Evolutionary conservation across 371 early-diverging fungal genomes (phyloP).

Genomic region (Syncephalastrum sp.): DNA sequence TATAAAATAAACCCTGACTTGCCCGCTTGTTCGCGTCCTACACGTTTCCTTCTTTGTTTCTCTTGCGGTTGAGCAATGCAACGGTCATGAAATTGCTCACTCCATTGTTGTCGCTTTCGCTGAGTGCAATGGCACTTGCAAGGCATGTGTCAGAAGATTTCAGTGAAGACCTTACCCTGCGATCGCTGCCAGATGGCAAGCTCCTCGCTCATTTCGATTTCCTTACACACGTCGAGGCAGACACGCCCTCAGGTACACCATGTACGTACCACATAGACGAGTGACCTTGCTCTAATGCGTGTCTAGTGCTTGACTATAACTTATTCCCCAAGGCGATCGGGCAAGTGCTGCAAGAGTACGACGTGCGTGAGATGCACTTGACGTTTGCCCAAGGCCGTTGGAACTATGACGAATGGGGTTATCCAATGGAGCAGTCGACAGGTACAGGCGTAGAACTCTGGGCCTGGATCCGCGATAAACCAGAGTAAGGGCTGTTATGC

Average conservation of each 20-base stretch:
- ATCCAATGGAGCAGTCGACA: conserved; percentile 54
- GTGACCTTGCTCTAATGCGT: background rate
- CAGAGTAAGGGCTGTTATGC: conserved; percentile 29
- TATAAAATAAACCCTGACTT: too few species aligned
- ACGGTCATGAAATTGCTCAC: too few species aligned
- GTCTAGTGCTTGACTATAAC: conserved; percentile 67
- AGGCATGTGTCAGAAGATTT: conserved; percentile 34
- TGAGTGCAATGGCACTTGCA: too few species aligned
- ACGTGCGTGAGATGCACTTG: conserved; percentile 78
- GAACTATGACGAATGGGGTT: conserved; percentile 81
- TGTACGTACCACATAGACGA: conserved; percentile 12
- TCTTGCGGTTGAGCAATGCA: too few species aligned
- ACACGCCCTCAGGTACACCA: conserved; percentile 21
- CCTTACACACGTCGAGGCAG: conserved; percentile 44
- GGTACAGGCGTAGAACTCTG: conserved; percentile 80
- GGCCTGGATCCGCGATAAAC: conserved; percentile 70
- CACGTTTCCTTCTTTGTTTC: too few species aligned
- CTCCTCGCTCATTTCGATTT: conserved; percentile 81
- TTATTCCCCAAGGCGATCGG: conserved; percentile 85
- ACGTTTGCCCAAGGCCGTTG: conserved; percentile 90
- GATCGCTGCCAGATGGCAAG: conserved; percentile 74
- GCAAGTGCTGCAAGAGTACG: conserved; percentile 74
- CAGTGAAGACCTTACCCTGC: conserved; percentile 62
- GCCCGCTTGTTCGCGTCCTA: too few species aligned
- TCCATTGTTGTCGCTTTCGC: too few species aligned